Evolutionary conservation across 2,329 filamentous ascomycete genomes (phyloP), one percentile per base, ranked within the genome.

Genomic region (Curvularia sp.): DNA sequence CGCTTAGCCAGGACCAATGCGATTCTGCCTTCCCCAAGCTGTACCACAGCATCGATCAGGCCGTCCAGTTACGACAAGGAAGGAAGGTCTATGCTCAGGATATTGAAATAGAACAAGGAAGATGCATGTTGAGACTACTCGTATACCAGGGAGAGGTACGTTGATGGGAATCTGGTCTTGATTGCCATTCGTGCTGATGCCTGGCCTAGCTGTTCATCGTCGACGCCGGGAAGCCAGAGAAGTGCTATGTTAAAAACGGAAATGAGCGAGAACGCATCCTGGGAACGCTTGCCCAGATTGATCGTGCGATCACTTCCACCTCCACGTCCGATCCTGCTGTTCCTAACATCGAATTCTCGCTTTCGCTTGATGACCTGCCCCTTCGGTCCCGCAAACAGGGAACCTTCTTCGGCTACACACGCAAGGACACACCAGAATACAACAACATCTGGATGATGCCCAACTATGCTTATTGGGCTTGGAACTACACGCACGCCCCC

Each of bases 211-310:
- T 74, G 13, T 74, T 74, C 50, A 67, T 74, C 4, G 63, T 74
- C 42, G 69, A 74, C 39, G 57, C 71, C 8, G 71, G 72, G 15
- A 65, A 66, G 42, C 72, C 72, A 5, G 72, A 74, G 59, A 27
- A 63, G 47, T 74, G 72, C 64, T 74, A 74, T 39, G 71, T 74
- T 6, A 64, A 63, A 9, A 74, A 74, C 49, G 71, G 71, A 46
- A 74, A 74, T 61, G 72, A 74, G 56, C 69, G 72, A 47, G 72
- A 74, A 59, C 70, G 72, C 23, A 74, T 74, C 36, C 64, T 74
- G 6, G 72, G 71, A 9, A 74, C 72, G 3, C 70, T 74, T 18
- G 70, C 72, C 12, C 71, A 74, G 39, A 74, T 74, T 39, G 70
- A 74, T 41, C 71, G 71, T 45, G 68, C 72, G 18, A 55, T 74